A percentile compares a stretch with the other conserved stretches of the same genome.
Conservation (phyloP, 257 asterid genomes). For the Solanum ossicruentum region DNA sequence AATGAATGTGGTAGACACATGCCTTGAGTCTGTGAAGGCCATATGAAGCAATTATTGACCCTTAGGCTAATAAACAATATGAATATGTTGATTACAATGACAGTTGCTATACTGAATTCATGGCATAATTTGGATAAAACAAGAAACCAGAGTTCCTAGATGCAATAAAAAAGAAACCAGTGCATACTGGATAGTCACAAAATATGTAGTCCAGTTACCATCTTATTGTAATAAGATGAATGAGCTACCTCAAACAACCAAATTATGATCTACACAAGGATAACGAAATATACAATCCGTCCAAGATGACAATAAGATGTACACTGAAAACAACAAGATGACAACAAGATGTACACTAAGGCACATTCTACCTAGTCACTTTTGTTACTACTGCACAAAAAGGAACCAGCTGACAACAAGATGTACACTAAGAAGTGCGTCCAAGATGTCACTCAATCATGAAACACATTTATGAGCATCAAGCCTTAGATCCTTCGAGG, state of each 20-base stretch:
- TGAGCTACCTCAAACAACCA: background rate
- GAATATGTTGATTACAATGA: background rate
- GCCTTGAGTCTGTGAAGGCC: background rate
- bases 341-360: too few relatives aligned
- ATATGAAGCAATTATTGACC: background rate
- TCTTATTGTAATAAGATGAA: background rate
- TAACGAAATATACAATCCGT: too few relatives aligned
- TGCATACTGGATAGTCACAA: background rate
- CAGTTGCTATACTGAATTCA: background rate
- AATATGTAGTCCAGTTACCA: background rate
- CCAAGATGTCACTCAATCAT: background rate
- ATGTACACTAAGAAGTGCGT: background rate
- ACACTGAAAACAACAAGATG: too few relatives aligned
- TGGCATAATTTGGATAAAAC: background rate
- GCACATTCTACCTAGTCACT: background rate
- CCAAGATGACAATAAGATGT: too few relatives aligned
- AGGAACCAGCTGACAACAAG: background rate
- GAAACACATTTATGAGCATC: background rate
- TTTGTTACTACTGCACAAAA: background rate
- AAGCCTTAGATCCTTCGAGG: background rate
- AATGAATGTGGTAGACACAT: background rate
- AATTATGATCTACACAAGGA: background rate
- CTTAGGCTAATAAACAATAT: background rate
- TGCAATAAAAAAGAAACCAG: too few relatives aligned
- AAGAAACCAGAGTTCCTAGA: background rate